Percentiles rank a stretch among this genome's conserved stretches.
Conservation (phyloP, 2,329 filamentous ascomycete species). For the Aspergillus oerlinghausenensis region DNA sequence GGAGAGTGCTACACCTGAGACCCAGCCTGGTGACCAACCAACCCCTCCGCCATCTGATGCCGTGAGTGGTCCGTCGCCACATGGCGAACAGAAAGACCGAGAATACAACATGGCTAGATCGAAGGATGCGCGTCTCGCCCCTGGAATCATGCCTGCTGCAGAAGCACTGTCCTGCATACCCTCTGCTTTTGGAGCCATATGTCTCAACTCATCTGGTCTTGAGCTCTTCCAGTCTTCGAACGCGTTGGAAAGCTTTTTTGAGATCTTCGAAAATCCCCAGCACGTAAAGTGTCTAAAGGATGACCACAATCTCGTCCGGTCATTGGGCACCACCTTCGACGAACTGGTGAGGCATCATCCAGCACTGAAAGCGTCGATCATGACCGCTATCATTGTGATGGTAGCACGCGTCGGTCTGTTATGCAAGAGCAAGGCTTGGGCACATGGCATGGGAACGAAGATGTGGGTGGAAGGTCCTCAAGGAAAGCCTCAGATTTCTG, state of each 20-base stretch:
- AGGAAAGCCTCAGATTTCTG: conserved; percentile 58
- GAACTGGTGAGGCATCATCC: conserved; percentile 94
- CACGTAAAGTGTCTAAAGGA: conserved; percentile 81
- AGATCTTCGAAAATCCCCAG: conserved; percentile 90
- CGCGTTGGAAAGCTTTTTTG: conserved; percentile 81
- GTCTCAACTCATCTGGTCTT: conserved; percentile 81
- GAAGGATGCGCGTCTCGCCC: conserved; percentile 44
- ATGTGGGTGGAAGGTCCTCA: conserved; percentile 61
- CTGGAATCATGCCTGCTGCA: conserved; percentile 76
- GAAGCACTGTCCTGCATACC: conserved; percentile 88
- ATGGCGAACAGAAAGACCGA: conserved; percentile 19
- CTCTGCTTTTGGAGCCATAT: conserved; percentile 87
- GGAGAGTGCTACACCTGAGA: conserved; percentile 17
- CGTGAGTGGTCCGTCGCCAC: conserved; percentile 18
- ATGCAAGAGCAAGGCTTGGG: conserved; percentile 64
- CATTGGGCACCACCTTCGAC: conserved; percentile 81
- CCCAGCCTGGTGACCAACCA: conserved; percentile 32
- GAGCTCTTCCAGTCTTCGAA: conserved; percentile 78
- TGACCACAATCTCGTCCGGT: conserved; percentile 66
- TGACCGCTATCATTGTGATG: conserved; percentile 85
- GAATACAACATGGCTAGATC: conserved; percentile 30
- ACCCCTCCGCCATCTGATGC: conserved; percentile 33
- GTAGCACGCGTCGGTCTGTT: conserved; percentile 73
- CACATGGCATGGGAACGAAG: conserved; percentile 71
- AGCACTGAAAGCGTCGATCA: conserved; percentile 70